phyloP scores from a whole-genome alignment of 2,329 filamentous ascomycete genomes.

The Pseudonectria buxi region DNA sequence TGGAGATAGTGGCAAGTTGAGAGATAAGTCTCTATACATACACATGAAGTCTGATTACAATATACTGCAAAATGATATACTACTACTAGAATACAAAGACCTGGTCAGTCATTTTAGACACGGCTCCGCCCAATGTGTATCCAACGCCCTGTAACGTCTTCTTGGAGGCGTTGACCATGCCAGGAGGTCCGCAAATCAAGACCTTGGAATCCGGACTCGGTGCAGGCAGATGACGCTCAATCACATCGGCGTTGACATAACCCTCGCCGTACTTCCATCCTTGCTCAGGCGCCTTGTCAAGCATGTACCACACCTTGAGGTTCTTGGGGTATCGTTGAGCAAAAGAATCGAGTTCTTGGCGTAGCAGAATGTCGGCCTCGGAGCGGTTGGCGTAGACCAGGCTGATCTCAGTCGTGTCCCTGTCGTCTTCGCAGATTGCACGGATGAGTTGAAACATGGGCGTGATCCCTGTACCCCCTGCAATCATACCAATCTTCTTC shows the following conservation, averaged over 20 bases:
- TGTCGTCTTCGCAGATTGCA: conserved; percentile 55
- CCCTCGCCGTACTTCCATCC: conserved; percentile 44
- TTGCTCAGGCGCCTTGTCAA: conserved; percentile 37
- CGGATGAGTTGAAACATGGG: conserved; percentile 49
- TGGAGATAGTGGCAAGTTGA: no score
- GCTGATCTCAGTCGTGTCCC: conserved; percentile 48
- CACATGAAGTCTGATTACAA: no score
- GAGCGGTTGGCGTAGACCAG: conserved; percentile 54
- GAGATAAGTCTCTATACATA: no score
- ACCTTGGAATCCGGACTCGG: conserved; percentile 42
- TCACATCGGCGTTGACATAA: conserved; percentile 44
- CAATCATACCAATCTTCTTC: conserved; percentile 47
- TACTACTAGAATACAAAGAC: conserved; percentile 44
- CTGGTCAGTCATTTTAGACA: conserved; percentile 47
- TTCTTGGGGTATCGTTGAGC: conserved; percentile 44
- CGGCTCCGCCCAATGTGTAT: conserved; percentile 42
- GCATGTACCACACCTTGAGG: conserved; percentile 49
- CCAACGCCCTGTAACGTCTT: conserved; percentile 42
- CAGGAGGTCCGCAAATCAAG: conserved; percentile 55
- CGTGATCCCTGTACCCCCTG: conserved; percentile 34
- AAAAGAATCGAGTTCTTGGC: conserved; percentile 48
- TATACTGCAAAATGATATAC: no score
- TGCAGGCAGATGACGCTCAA: conserved; percentile 41
- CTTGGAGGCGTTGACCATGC: conserved; percentile 53
- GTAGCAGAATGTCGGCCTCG: conserved; percentile 53